Evolutionary conservation across 495 filamentous ascomycete genomes (phyloP).

Genomic region (Lophiotrema nucula): DNA sequence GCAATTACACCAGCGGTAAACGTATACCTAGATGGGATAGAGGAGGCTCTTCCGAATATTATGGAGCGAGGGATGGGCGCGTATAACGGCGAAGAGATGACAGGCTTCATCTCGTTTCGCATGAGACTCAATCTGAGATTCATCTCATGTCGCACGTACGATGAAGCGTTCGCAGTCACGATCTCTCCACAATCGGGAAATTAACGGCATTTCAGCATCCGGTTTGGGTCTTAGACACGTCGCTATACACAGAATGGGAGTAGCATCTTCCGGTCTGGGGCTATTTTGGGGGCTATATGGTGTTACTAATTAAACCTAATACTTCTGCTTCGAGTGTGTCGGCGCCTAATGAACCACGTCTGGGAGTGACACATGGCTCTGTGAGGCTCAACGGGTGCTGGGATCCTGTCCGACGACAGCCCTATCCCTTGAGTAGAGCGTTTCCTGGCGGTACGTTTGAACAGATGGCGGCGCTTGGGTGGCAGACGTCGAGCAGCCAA

Average conservation of each 20-base stretch:
- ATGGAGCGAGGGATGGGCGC: constrained; percentile 19
- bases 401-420: not conserved
- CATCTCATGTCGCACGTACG: not conserved
- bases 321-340: not conserved
- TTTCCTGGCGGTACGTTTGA: constrained; percentile 24
- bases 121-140: not conserved
- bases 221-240: too few species aligned
- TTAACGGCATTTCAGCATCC: constrained; percentile 17
- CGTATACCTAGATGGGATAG: too few species aligned
- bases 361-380: constrained; percentile 28
- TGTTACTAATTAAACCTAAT: constrained; percentile 26
- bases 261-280: constrained; percentile 18
- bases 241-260: too few species aligned
- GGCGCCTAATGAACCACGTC: constrained; percentile 27
- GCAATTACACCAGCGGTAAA: constrained; percentile 34
- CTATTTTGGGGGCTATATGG: constrained; percentile 14
- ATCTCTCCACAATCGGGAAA: not conserved
- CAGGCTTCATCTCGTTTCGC: not conserved
- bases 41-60: too few species aligned
- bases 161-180: constrained; percentile 7
- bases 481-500: constrained; percentile 8
- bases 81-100: constrained; percentile 17
- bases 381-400: constrained; percentile 22
- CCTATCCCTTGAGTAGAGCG: constrained; percentile 14
- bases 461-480: constrained; percentile 25